Evolutionary conservation across 2,329 filamentous ascomycete species (phyloP), one percentile per base, ranked within the genome.

Genomic region (Penicillium sp.): DNA sequence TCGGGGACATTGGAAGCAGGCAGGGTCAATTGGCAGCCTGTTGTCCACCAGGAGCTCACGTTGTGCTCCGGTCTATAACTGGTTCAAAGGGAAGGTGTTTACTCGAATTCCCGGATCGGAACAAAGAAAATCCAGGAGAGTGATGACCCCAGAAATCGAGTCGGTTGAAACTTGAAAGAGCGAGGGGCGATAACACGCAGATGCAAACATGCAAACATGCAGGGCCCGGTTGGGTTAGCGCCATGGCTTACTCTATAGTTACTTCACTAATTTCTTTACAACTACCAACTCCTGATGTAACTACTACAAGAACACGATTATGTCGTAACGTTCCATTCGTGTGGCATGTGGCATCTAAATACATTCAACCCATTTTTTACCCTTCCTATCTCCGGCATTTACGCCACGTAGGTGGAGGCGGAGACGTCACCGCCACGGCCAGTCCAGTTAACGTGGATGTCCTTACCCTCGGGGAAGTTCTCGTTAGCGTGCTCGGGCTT

Each of bases 381-480:
- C 56, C 50, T 46, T 53, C 40, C 40, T 57, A 53, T 42, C 39
- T 38, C 47, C 46, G 12, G 40, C 50, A 24, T 42, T 81, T 95
- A 97, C 80, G 89, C 93, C 78, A 90, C 88, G 82, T 98, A 98
- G 64, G 91, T 97, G 45, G 91, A 95, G 66, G 93, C 93, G 64
- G 90, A 95, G 60, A 98, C 88, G 72, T 97, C 93, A 70, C 93
- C 93, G 71, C 93, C 93, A 73, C 93, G 88, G 67, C 93, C 93
- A 64, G 93, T 98, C 93, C 93, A 98, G 88, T 98, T 98, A 75
- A 97, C 90, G 83, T 98, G 93, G 71, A 92, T 93, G 74, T 97
- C 84, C 78, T 90, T 78, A 74, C 86, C 89, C 64, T 80, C 83
- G 60, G 85, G 86, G 80, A 95, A 95, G 77, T 89, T 90, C 50